Evolutionary conservation across 345 rosid genomes (phyloP).

Genomic region (Anacardium occidentale): DNA sequence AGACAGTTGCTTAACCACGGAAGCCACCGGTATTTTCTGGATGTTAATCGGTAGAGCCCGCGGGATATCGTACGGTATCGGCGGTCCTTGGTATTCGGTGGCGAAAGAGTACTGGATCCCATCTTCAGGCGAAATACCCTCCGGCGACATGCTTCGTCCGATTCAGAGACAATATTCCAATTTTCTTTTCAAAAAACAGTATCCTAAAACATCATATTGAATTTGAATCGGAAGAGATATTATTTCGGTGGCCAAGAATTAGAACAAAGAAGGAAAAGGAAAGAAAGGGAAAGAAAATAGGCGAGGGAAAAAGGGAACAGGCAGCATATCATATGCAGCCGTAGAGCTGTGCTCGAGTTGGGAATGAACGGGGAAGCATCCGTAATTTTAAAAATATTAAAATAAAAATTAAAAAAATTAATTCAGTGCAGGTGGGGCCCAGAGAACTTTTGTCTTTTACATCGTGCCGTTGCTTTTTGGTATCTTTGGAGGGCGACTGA

Average conservation of each 20-base stretch:
- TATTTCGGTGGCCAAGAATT: background rate
- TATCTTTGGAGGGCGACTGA: background rate
- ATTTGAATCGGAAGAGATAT: background rate
- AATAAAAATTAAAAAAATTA: no score
- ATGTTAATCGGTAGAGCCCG: conserved; percentile 89
- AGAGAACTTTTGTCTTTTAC: conserved; percentile 20
- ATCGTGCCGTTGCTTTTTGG: conserved; percentile 1
- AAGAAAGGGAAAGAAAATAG: background rate
- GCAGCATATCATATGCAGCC: background rate
- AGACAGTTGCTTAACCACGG: conserved; percentile 70
- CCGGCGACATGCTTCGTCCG: conserved; percentile 31
- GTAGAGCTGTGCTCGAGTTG: background rate
- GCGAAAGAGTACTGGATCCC: conserved; percentile 73
- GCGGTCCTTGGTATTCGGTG: conserved; percentile 84
- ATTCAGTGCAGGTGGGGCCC: conserved; percentile 7
- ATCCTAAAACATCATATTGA: background rate
- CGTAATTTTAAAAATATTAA: no score
- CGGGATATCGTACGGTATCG: conserved; percentile 73
- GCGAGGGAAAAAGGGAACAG: background rate
- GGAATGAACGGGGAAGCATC: conserved; percentile 10
- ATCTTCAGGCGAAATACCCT: conserved; percentile 31
- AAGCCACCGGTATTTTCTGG: conserved; percentile 81
- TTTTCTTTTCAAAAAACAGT: no score
- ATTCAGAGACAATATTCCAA: background rate
- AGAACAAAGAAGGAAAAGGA: background rate